Base-by-base conservation (phyloP, 257 asterid genomes). In the Solanum bulbocastanum region DNA sequence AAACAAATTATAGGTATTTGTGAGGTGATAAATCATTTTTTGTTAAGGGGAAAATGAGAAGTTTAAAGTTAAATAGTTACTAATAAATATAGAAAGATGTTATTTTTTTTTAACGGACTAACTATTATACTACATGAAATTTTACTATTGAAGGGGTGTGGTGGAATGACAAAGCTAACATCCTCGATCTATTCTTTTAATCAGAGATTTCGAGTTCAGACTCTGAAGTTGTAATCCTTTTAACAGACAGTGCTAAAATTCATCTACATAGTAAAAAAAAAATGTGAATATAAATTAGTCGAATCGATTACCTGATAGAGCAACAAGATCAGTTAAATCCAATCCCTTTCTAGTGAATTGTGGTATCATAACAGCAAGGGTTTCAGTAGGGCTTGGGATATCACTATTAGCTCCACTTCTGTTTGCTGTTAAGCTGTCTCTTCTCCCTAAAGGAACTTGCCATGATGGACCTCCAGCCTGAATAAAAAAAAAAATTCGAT, bases 381-480 rank as follows among this genome's bases (percentile, higher is more conserved):
- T 86, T 10, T 83, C 89, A 12, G 62, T 60, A 6, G 92, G 90
- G 35, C 87, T 3, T 1, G 93, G 93, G 16, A 91, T 36, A 13
- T 89, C 88, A 36, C 44, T 72, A 10, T 32, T 10, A 5, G 89
- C 91, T 27, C 83, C 91, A 10, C 36, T 40, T 65, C 9, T 71
- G 87, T 91, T 91, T 83, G 93, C 93, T 27, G 78, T 86, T 40
- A 86, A 72, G 42, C 92, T 71, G 14, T 91, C 92, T 83, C 91
- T 88, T 87, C 93, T 84, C 3, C 93, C 93, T 23, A 91, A 65
- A 18, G 75, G 87, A 35, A 90, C 90, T 39, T 65, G 39, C 87
- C 90, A 91, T 6, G 88, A 56, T 35, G 92, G 93, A 75, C 93
- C 93, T 52, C 91, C 90, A 1, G 39, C 44, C 93, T 91, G 86